Base-by-base conservation (phyloP, 2,329 filamentous ascomycete species). In the Trichophyton simii region DNA sequence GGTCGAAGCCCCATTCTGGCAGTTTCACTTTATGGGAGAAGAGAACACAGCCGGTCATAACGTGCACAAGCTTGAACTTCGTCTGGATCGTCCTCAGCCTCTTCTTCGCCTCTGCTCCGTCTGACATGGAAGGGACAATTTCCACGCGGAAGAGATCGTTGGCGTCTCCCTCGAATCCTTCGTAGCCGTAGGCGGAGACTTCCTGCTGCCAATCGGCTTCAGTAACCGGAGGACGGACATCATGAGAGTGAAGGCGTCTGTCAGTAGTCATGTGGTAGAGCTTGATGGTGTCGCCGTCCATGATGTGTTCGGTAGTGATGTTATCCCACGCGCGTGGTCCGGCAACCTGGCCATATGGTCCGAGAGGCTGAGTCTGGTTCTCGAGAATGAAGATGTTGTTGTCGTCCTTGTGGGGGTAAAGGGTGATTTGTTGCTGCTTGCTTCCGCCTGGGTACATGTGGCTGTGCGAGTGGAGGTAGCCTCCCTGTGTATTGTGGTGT, bases 1-100 rank as follows among this genome's bases (percentile, higher is more conserved):
- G 94, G 74, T 97, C 94, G 59, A 87, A 99, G 55, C 89, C 94
- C 94, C 94, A 99, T 2, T 95, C 91, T 2, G 94, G 94, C 62
- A 99, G 86, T 79, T 99, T 99, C 72, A 97, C 91, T 79, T 96
- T 97, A 82, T 99, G 94, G 0, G 92, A 97, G 80, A 99, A 99
- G 25, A 99, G 81, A 11, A 87, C 88, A 72, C 94, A 99, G 55
- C 92, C 91, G 65, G 91, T 96, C 94, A 99, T 97, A 72, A 96
- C 78, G 72, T 99, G 94, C 38, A 97, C 83, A 52, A 99, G 87
- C 71, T 85, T 88, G 79, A 99, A 99, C 78, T 97, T 97, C 68
- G 91, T 91, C 77, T 99, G 87, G 66, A 99, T 97, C 31, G 94
- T 96, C 63, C 94, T 85, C 58, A 99, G 72, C 36, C 91, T 87